Evolutionary conservation across 2,329 filamentous ascomycete genomes (phyloP).

Genomic region (Colletotrichum gloeosporioides): DNA sequence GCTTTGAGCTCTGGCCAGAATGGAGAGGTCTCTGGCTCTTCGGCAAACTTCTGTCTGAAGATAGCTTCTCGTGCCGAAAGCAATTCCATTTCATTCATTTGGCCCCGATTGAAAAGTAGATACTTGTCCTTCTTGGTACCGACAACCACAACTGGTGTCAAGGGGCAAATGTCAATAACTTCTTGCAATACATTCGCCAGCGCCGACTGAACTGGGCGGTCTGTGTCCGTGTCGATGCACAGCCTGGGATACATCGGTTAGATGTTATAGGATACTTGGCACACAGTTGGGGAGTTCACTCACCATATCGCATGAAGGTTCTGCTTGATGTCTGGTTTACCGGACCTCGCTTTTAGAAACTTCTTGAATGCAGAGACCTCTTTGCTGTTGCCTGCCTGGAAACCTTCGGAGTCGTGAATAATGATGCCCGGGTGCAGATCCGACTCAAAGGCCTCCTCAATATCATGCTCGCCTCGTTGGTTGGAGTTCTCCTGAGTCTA

Average conservation of each 20-base stretch:
- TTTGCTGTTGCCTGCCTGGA: slow-evolving; percentile 27
- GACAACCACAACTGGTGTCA: slow-evolving; percentile 28
- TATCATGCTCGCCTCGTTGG: slow-evolving; percentile 29
- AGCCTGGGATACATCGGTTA: slow-evolving; percentile 17
- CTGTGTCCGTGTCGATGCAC: slow-evolving; percentile 28
- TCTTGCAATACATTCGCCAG: slow-evolving; percentile 28
- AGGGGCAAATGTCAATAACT: slow-evolving; percentile 23
- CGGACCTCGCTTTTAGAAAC: slow-evolving; percentile 28
- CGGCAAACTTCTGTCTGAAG: neutral
- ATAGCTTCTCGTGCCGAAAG: neutral
- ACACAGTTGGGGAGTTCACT: neutral
- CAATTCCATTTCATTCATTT: neutral
- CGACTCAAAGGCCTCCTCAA: slow-evolving; percentile 31
- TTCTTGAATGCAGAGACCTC: slow-evolving; percentile 27
- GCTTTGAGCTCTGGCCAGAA: neutral
- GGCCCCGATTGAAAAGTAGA: neutral
- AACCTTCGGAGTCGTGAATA: slow-evolving; percentile 32
- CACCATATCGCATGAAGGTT: slow-evolving; percentile 31
- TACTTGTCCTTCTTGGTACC: slow-evolving; percentile 32
- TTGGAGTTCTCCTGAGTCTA: slow-evolving; percentile 28
- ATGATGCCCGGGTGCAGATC: slow-evolving; percentile 30
- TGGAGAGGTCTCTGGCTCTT: neutral
- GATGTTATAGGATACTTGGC: too few species aligned
- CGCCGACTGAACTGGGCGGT: slow-evolving; percentile 28
- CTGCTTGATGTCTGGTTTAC: slow-evolving; percentile 10